Percentiles rank a stretch among this genome's conserved stretches.
These are phyloP conservation scores for Populus pruinosa DNA, from an alignment of 345 rosid genomes.

Conservation along the genomic window DNA sequence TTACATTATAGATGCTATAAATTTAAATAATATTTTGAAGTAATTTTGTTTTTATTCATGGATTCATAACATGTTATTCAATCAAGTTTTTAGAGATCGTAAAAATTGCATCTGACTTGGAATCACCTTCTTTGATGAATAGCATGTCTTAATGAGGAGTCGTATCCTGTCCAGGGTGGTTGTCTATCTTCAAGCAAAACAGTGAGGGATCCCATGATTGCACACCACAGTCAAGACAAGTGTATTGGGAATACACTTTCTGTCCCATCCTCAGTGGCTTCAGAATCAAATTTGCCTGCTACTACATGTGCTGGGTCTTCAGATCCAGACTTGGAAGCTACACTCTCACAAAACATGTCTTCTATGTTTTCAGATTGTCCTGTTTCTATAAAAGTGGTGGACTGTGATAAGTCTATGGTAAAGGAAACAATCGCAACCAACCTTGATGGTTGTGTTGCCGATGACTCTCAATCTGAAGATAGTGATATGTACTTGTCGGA, in stretches of 20 bases:
- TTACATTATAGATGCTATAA: slow-evolving; percentile 17
- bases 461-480: slow-evolving; percentile 78
- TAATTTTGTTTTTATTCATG: slow-evolving; percentile 8
- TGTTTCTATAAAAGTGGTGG: slow-evolving; percentile 36
- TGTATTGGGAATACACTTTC: slow-evolving; percentile 35
- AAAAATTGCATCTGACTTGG: slow-evolving; percentile 20
- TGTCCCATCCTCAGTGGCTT: slow-evolving; percentile 29
- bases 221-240: slow-evolving; percentile 53
- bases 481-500: slow-evolving; percentile 84
- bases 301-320: slow-evolving; percentile 37
- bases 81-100: neutral
- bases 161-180: slow-evolving; percentile 67
- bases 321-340: slow-evolving; percentile 69
- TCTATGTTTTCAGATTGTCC: slow-evolving; percentile 51
- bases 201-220: slow-evolving; percentile 27
- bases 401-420: slow-evolving; percentile 31
- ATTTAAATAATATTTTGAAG: slow-evolving; percentile 4
- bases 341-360: slow-evolving; percentile 62
- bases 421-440: slow-evolving; percentile 41
- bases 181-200: slow-evolving; percentile 42
- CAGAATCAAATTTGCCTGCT: slow-evolving; percentile 42
- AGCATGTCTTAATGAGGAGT: slow-evolving; percentile 89
- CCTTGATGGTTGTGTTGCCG: slow-evolving; percentile 57
- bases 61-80: neutral
- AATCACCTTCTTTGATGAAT: slow-evolving; percentile 40